Base-by-base conservation (phyloP, 192 early-diverging fungal species). In the Coemansia sp. region DNA sequence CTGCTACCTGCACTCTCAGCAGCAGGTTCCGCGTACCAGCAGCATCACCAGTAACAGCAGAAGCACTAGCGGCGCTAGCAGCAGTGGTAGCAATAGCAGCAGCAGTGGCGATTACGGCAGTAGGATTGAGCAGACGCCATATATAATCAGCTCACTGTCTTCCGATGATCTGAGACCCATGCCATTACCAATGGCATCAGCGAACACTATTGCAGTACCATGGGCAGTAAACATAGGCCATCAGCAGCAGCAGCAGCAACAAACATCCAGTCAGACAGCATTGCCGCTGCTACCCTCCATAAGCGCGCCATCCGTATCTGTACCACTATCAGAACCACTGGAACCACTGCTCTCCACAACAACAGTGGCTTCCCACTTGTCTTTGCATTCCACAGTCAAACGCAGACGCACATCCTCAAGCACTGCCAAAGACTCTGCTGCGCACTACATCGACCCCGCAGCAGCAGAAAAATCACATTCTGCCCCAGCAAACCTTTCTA, bases 391-490 rank as follows among this genome's bases (percentile, higher is more conserved):
- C 15, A 15, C 0, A 9, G 61, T 19, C 18, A 42, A 36, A 62
- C 61, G 22, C 61, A 26, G 43, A 43, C 61, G 47, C 42, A 43
- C 61, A 26, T 47, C 21, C 22, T 36, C 43, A 41, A 36, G 18
- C 54, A 18, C 21, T 36, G 18, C 54, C 19, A 56, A 21, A 18
- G n/a, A 16, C 8, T 13, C 18, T 13, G 42, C 22, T 43, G 15
- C 61, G 13, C 61, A 66, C 52, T 49, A 54, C 45, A 41, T 32
- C 21, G 36, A 40, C 48, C 39, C 19, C 56, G 36, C 26, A 48
- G 47, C 26, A 26, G 26, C 26, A 26, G 26, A 26, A 3, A 26
- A 26, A 26, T 2, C 26, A 26, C 26, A 1, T 3, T 26, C 26
- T 3, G 26, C 26, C 26, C 26, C 26, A 26, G 26, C 3, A 26